Evolutionary conservation across 116 monocot genomes (phyloP).

Genomic region (Cymodocea nodosa): DNA sequence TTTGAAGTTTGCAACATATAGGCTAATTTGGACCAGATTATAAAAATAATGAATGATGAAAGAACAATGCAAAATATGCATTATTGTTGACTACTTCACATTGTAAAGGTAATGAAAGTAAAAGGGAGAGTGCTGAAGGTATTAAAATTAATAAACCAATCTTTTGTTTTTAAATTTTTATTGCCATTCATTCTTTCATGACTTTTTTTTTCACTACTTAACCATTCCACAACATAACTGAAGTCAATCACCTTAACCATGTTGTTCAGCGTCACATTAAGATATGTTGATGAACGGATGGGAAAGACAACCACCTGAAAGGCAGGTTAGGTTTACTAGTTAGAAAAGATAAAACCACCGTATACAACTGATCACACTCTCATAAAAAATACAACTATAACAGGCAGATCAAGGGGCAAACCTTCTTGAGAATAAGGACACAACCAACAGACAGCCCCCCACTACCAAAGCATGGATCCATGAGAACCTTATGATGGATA

Average conservation of each 20-base stretch:
- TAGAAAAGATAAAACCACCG: neutral
- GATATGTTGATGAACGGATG: conserved; percentile 28
- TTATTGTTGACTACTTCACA: too few relatives aligned
- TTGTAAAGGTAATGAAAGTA: too few relatives aligned
- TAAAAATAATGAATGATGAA: too few relatives aligned
- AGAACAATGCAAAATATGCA: too few relatives aligned
- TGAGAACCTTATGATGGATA: conserved; percentile 44
- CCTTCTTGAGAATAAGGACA: conserved; percentile 73
- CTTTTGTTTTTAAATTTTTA: neutral
- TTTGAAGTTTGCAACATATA: neutral
- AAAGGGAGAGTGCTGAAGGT: too few relatives aligned
- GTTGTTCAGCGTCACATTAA: conserved; percentile 66
- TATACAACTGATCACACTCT: neutral
- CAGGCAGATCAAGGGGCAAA: conserved; percentile 8
- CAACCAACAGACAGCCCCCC: conserved; percentile 52
- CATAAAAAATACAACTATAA: neutral
- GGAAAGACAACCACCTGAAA: conserved; percentile 75
- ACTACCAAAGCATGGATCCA: conserved; percentile 18
- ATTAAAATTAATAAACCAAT: too few relatives aligned
- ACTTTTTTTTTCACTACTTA: too few relatives aligned
- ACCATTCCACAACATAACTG: neutral
- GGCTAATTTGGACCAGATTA: too few relatives aligned
- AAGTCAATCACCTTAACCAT: conserved; percentile 46
- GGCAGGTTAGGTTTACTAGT: neutral
- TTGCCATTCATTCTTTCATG: neutral